These are phyloP conservation scores for Cyclotella baltica DNA, from an alignment of 108 stramenopile genomes.

Conservation along the genomic window DNA sequence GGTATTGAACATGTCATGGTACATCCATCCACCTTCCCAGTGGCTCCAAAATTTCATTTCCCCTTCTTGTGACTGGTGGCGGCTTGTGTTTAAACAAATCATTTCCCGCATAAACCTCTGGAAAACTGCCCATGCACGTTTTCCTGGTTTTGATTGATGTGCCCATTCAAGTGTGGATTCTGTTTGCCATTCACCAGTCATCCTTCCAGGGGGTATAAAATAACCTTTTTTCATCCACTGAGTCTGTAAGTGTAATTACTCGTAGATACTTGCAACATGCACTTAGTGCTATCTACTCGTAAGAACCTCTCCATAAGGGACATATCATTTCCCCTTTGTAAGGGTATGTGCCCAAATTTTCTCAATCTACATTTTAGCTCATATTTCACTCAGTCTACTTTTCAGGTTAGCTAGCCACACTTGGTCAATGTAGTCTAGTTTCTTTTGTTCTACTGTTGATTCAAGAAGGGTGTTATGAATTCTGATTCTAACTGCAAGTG, in stretches of 20 bases:
- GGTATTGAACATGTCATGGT: not conserved
- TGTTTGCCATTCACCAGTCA: conserved; percentile 14
- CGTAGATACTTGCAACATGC: not conserved
- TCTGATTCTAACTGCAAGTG: conserved; percentile 2
- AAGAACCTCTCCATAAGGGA: not conserved
- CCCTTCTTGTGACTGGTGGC: not conserved
- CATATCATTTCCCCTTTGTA: not conserved
- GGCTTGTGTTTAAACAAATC: not conserved
- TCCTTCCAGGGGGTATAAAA: not conserved
- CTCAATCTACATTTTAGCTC: not conserved
- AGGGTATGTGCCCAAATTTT: no score
- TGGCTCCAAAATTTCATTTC: not conserved
- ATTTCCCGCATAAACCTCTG: not conserved
- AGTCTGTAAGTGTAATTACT: not conserved
- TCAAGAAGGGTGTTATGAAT: not conserved
- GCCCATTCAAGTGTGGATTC: not conserved
- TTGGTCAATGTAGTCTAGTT: not conserved
- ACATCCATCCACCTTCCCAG: not conserved
- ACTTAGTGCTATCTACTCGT: not conserved
- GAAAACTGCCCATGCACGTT: not conserved
- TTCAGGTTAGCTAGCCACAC: not conserved
- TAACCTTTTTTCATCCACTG: not conserved
- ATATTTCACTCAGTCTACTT: not conserved
- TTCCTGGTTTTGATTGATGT: not conserved
- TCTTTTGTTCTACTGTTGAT: not conserved